These are phyloP conservation scores for Aurinia saxatilis DNA, from an alignment of 345 rosid species.

Conservation along the genomic window DNA sequence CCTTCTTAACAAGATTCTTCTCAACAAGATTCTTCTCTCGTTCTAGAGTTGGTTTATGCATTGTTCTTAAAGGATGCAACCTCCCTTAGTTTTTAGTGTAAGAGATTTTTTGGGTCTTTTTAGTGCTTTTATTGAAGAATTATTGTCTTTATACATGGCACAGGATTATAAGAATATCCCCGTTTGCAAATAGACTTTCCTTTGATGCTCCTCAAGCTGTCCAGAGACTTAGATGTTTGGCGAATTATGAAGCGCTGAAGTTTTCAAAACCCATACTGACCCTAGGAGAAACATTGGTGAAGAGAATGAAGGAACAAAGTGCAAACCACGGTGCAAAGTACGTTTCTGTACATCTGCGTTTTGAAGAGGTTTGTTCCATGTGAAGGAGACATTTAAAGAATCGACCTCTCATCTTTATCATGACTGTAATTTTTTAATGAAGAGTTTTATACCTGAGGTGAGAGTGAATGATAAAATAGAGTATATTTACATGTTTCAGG, in stretches of 20 bases:
- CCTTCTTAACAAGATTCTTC: conserved; percentile 4
- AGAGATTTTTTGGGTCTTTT: conserved; percentile 1
- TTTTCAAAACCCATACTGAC: conserved; percentile 70
- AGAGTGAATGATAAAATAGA: background rate
- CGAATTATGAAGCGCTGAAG: conserved; percentile 82
- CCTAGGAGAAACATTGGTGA: conserved; percentile 77
- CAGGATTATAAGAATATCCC: conserved; percentile 97
- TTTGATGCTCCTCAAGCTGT: conserved; percentile 92
- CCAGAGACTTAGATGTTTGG: conserved; percentile 88
- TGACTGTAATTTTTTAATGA: background rate
- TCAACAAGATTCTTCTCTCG: background rate
- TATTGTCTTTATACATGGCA: conserved; percentile 16
- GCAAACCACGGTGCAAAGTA: conserved; percentile 69
- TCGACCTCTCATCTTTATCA: background rate
- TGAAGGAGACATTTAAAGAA: conserved; percentile 7
- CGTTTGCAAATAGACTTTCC: conserved; percentile 96
- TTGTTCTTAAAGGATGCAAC: background rate
- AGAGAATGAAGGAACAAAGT: conserved; percentile 93
- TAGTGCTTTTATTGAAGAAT: background rate
- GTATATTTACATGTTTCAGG: conserved; percentile 39
- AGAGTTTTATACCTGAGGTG: background rate
- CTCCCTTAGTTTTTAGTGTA: background rate
- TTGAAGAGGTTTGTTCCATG: conserved; percentile 81
- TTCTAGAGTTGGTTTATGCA: background rate
- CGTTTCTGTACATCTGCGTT: conserved; percentile 95